These are phyloP conservation scores for Microbotryomycetes sp. DNA, from an alignment of 1,284 basidiomycete genomes.

Conservation along the genomic window DNA sequence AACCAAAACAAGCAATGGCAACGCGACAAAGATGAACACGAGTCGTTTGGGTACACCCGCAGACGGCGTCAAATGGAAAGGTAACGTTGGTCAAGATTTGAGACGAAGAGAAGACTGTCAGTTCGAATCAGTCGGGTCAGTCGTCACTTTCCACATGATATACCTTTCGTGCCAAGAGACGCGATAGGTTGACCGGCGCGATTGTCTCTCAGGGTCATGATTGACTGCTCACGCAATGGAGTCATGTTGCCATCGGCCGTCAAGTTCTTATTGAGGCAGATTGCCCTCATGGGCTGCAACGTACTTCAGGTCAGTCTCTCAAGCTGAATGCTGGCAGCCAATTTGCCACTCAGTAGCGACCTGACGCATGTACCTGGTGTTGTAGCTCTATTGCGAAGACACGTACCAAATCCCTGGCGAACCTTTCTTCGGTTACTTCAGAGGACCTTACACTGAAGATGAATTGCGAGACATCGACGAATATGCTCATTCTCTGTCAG, in stretches of 20 bases:
- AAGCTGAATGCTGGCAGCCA: constrained; percentile 28
- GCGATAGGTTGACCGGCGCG: neutral
- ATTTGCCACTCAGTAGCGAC: neutral
- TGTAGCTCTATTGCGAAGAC: constrained; percentile 36
- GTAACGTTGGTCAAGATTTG: constrained; percentile 22
- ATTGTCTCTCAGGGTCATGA: constrained; percentile 39
- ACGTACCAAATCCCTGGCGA: constrained; percentile 43
- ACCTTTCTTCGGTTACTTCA: constrained; percentile 43
- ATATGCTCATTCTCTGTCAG: constrained; percentile 36
- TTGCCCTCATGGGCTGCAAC: constrained; percentile 42
- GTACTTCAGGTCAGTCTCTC: constrained; percentile 37
- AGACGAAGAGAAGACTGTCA: constrained; percentile 26
- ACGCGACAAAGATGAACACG: neutral
- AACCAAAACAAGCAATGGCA: neutral
- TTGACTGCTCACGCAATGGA: constrained; percentile 45
- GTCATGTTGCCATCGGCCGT: constrained; percentile 39
- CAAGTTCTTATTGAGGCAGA: constrained; percentile 38
- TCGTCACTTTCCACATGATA: neutral
- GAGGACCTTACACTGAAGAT: constrained; percentile 27
- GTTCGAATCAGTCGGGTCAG: constrained; percentile 33
- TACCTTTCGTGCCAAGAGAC: neutral
- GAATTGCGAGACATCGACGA: constrained; percentile 43
- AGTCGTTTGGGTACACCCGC: constrained; percentile 1
- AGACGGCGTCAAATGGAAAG: constrained; percentile 26
- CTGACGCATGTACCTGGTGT: neutral